These are phyloP conservation scores for Neurospora sp. DNA, from an alignment of 2,329 filamentous ascomycete genomes.

Conservation along the genomic window DNA sequence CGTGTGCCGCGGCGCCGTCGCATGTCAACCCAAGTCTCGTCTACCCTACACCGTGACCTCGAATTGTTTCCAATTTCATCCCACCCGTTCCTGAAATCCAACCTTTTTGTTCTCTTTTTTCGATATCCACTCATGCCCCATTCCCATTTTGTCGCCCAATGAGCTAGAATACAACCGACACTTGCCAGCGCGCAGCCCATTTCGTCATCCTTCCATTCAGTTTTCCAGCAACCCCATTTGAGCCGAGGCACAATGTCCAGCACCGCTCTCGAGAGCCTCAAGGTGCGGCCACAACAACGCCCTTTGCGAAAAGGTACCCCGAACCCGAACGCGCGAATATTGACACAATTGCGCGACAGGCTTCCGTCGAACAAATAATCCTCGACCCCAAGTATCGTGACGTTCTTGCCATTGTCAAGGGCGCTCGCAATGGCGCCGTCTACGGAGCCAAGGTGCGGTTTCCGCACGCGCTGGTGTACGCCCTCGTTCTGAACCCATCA, in stretches of 20 bases:
- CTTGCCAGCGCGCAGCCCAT: not conserved
- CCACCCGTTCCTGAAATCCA: not conserved
- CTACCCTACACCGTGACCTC: not conserved
- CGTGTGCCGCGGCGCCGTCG: not conserved
- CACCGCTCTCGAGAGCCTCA: constrained; percentile 14
- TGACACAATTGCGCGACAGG: constrained; percentile 32
- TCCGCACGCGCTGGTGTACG: constrained; percentile 82
- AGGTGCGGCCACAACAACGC: constrained; percentile 8
- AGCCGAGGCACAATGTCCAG: constrained; percentile 17
- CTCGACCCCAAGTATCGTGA: constrained; percentile 81
- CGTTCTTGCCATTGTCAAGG: constrained; percentile 77
- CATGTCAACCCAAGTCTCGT: not conserved
- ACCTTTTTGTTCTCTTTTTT: not conserved
- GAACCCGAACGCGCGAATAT: not conserved
- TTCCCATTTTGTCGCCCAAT: not conserved
- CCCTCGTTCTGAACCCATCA: not conserved
- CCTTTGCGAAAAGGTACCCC: not conserved
- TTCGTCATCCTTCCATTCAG: not conserved
- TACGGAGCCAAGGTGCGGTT: constrained; percentile 98
- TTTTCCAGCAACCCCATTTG: constrained; percentile 4
- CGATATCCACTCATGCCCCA: not conserved
- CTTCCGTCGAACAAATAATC: constrained; percentile 62
- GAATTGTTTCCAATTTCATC: not conserved
- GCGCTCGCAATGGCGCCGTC: constrained; percentile 89
- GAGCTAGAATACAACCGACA: not conserved